Evolutionary conservation across 1,139 yeast genomes (phyloP).

Genomic region (Saccharomycopsis hybrid): DNA sequence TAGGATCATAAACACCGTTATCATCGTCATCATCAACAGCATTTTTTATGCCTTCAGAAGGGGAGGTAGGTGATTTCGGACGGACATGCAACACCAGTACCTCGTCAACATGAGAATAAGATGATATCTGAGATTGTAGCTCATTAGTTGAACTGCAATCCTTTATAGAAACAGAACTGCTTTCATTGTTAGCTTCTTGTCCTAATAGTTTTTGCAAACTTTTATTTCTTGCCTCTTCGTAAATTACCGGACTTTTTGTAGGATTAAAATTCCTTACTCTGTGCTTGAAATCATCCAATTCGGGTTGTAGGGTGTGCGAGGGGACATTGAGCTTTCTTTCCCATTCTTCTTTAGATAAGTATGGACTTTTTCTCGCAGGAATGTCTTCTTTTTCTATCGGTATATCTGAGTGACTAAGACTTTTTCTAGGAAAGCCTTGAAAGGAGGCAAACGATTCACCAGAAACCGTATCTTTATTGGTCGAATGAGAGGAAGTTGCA

Average conservation of each 20-base stretch:
- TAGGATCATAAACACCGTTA: neutral
- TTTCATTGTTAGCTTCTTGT: neutral
- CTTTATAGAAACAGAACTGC: neutral
- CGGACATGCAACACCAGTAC: slow-evolving; percentile 5
- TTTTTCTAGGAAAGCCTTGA: no score
- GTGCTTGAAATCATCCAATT: neutral
- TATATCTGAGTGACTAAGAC: no score
- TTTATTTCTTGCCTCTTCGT: slow-evolving; percentile 8
- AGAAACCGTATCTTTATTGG: slow-evolving; percentile 1
- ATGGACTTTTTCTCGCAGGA: no score
- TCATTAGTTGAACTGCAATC: neutral
- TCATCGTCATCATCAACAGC: neutral
- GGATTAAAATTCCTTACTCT: neutral
- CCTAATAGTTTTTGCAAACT: slow-evolving; percentile 13
- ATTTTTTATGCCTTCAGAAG: neutral
- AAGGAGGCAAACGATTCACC: neutral
- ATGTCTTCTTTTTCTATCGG: no score
- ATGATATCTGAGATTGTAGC: neutral
- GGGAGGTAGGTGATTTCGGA: neutral
- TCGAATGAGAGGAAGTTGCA: neutral
- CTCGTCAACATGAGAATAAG: slow-evolving; percentile 5
- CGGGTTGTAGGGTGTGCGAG: neutral
- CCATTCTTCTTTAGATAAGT: neutral
- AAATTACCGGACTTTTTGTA: neutral
- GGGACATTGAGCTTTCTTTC: slow-evolving; percentile 1